phyloP scores from a whole-genome alignment of 768 basidiomycete genomes.

The Chlorophyllum brunneum region DNA sequence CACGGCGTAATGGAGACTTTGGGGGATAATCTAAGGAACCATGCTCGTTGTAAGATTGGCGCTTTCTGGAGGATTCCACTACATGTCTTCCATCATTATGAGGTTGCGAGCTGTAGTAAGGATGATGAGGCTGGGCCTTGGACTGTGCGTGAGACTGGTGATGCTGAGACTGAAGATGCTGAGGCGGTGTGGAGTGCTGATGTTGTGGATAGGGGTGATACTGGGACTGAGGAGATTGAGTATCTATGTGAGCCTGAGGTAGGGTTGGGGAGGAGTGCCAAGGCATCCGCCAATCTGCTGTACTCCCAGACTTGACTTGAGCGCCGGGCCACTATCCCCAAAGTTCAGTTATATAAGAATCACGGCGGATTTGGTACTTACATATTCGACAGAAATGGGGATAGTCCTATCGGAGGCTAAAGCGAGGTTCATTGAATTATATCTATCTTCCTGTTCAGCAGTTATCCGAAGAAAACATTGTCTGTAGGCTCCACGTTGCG shows the following conservation, averaged over 20 bases:
- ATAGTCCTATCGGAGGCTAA: constrained; percentile 53
- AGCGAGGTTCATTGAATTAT: constrained; percentile 52
- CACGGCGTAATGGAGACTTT: not conserved
- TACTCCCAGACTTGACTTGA: not conserved
- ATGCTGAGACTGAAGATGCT: not conserved
- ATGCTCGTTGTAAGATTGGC: constrained; percentile 3
- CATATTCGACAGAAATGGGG: constrained; percentile 55
- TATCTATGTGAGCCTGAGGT: not conserved
- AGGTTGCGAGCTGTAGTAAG: not conserved
- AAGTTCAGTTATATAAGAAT: constrained; percentile 4
- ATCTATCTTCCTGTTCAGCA: constrained; percentile 46
- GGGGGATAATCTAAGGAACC: constrained; percentile 1
- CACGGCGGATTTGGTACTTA: constrained; percentile 26
- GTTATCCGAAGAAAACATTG: constrained; percentile 66
- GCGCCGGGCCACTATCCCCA: constrained; percentile 30
- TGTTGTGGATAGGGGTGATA: not conserved
- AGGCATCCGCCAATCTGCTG: constrained; percentile 10
- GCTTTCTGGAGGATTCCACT: constrained; percentile 6
- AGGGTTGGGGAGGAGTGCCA: constrained; percentile 9
- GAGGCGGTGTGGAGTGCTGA: not conserved
- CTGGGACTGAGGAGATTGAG: not conserved
- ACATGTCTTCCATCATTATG: constrained; percentile 9
- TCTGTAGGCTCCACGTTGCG: constrained; percentile 62
- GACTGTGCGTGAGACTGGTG: not conserved
- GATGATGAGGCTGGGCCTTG: not conserved